Evolutionary conservation across 805 yeast species (phyloP).

Genomic region (Candida ortonii): DNA sequence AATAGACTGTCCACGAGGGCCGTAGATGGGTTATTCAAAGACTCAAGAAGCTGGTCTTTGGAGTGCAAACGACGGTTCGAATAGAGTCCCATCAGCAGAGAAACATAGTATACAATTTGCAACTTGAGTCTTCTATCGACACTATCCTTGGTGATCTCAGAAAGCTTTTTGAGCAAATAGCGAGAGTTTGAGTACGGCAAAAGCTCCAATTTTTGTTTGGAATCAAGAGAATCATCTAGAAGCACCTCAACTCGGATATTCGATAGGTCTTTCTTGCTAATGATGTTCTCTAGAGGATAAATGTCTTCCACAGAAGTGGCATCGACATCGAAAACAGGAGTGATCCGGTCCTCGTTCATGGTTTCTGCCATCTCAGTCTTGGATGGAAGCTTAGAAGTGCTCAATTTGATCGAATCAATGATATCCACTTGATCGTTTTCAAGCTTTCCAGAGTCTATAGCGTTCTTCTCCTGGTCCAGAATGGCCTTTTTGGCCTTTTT

Average conservation of each 20-base stretch:
- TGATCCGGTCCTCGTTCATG: slow-evolving; percentile 71
- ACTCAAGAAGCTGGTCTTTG: slow-evolving; percentile 55
- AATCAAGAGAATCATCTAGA: slow-evolving; percentile 47
- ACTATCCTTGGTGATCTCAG: slow-evolving; percentile 27
- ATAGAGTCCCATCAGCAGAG: slow-evolving; percentile 78
- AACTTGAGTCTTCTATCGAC: slow-evolving; percentile 51
- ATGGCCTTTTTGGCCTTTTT: slow-evolving; percentile 93
- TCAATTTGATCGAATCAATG: slow-evolving; percentile 69
- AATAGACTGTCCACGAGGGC: slow-evolving; percentile 67
- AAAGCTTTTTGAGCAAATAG: slow-evolving; percentile 49
- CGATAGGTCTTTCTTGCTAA: slow-evolving; percentile 63
- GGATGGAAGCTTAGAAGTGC: slow-evolving; percentile 73
- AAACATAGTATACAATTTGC: slow-evolving; percentile 74
- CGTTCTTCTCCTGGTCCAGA: slow-evolving; percentile 72
- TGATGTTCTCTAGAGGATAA: slow-evolving; percentile 69
- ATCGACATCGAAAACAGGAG: slow-evolving; percentile 70
- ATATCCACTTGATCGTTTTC: slow-evolving; percentile 70
- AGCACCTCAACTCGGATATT: slow-evolving; percentile 63
- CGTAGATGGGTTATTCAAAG: slow-evolving; percentile 73
- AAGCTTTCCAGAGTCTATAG: slow-evolving; percentile 80
- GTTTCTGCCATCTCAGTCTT: slow-evolving; percentile 56
- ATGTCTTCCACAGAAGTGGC: slow-evolving; percentile 84
- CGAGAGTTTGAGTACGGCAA: slow-evolving; percentile 62
- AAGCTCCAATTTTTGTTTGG: slow-evolving; percentile 48
- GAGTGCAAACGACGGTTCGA: slow-evolving; percentile 64